Conservation (phyloP, 2,329 filamentous ascomycete genomes). For the Phialophora verrucosa region DNA sequence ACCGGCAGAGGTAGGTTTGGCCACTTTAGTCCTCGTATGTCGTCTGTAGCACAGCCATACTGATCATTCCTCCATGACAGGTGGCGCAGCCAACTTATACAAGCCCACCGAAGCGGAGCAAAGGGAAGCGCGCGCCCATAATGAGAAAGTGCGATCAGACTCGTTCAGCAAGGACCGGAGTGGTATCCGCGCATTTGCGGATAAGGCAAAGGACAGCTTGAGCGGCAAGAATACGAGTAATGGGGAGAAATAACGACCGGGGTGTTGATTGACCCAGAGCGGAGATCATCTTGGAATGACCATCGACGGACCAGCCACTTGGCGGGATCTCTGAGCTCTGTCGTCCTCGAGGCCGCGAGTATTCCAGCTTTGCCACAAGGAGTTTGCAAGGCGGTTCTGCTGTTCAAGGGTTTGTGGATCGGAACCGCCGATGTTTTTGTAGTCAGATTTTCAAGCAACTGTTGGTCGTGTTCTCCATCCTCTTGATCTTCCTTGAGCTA, state of each 20-base stretch:
- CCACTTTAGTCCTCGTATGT: not conserved
- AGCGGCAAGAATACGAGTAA: slow-evolving; percentile 22
- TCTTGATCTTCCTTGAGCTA: not conserved
- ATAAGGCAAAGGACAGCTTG: slow-evolving; percentile 59
- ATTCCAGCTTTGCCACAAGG: not conserved
- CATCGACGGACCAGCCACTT: not conserved
- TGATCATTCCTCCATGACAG: slow-evolving; percentile 26
- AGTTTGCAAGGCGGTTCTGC: not conserved
- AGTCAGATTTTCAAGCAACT: not conserved
- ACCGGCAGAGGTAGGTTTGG: slow-evolving; percentile 51
- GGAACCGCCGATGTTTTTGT: not conserved
- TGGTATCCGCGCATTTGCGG: slow-evolving; percentile 52
- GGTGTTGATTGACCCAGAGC: not conserved
- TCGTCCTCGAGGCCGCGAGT: not conserved
- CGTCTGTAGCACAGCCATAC: not conserved
- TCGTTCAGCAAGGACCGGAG: slow-evolving; percentile 39
- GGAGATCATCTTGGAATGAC: not conserved
- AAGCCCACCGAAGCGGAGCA: slow-evolving; percentile 41
- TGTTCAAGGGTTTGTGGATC: not conserved
- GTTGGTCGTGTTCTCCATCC: not conserved
- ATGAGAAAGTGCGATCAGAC: slow-evolving; percentile 41
- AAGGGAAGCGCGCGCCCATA: slow-evolving; percentile 42
- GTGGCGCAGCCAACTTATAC: slow-evolving; percentile 41
- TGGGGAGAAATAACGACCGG: not conserved
- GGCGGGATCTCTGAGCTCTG: not conserved